These are phyloP conservation scores for Bonia amplexicaulis DNA, from an alignment of 176 grass and related monocot species.

Conservation along the genomic window DNA sequence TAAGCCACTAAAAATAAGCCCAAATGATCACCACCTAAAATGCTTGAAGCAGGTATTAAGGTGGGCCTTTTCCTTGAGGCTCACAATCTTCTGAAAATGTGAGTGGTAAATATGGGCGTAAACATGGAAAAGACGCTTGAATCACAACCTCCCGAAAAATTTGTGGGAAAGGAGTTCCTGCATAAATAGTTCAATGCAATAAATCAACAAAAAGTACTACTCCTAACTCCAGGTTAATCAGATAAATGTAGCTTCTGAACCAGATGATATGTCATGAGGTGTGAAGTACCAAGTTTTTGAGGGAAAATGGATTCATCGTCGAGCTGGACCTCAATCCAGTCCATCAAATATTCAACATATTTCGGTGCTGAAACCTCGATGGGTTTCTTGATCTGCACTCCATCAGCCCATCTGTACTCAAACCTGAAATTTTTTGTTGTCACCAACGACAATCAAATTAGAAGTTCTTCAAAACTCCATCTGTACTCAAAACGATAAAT, in stretches of 20 bases:
- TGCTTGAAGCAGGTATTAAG: slow-evolving; percentile 99
- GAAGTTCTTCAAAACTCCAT: background rate
- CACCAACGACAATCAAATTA: background rate
- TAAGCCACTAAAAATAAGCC: too few relatives aligned
- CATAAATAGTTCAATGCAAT: background rate
- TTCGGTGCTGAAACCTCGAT: slow-evolving; percentile 94
- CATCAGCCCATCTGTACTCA: slow-evolving; percentile 98
- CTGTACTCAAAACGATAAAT: background rate
- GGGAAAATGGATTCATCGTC: slow-evolving; percentile 93
- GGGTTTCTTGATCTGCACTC: slow-evolving; percentile 91
- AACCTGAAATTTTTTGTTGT: slow-evolving; percentile 45
- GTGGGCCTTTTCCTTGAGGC: slow-evolving; percentile 94
- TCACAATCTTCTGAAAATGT: slow-evolving; percentile 94
- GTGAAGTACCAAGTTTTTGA: slow-evolving; percentile 69
- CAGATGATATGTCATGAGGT: background rate
- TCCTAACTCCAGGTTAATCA: background rate
- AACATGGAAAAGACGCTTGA: slow-evolving; percentile 92
- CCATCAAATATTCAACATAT: slow-evolving; percentile 97
- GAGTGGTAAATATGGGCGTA: slow-evolving; percentile 92
- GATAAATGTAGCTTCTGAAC: background rate
- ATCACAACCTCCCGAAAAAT: slow-evolving; percentile 84
- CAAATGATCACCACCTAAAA: too few relatives aligned
- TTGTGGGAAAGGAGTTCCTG: slow-evolving; percentile 75
- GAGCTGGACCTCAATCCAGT: slow-evolving; percentile 90
- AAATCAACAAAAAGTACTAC: background rate